Evolutionary conservation across 2,329 filamentous ascomycete species (phyloP), one percentile per base, ranked within the genome.

Genomic region (Nannizziopsis barbatae): DNA sequence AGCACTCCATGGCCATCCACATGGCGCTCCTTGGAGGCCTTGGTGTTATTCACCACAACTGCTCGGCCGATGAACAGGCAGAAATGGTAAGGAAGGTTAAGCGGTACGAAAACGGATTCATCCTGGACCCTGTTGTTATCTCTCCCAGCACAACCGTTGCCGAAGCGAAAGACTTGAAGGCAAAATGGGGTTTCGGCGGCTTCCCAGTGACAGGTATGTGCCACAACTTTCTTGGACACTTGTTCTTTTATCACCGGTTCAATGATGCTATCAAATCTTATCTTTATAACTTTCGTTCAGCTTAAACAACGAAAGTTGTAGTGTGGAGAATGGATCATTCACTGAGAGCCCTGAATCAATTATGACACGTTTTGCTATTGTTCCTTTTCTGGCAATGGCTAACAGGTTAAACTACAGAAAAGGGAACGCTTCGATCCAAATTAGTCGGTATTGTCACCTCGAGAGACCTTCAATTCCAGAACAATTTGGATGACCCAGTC

Each of bases 201-300:
- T 96, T 95, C 73, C 92, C 92, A 52, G 90, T 98, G 51, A 98
- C 92, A 71, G 92, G 93, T 75, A 45, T 20, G 49, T 51, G 37
- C 45, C 22, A 27, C 7, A 27, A 3, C 7, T 53, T 53, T 18
- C 48, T 49, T 42, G 52, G 53, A 50, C 52, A 50, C 55, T 54
- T 35, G 51, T 52, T 20, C 39, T 48, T 50, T 41, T 56, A 40
- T 35, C 33, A 46, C 47, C 27, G 32, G 48, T 62, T 58, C 51
- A 58, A 95, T 95, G 92, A 86, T 76, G 78, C 75, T 79, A 65
- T 69, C 74, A 71, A 31, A 74, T 68, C 74, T 47, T 71, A 72
- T 62, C 61, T 65, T 73, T 79, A 84, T 95, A 96, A 96, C 92
- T 98, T 98, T 98, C 92, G 92, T 98, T 98, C 92, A 90, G 90